Base-by-base conservation (phyloP, 306 rosid genomes). In the Acacia acuminata region DNA sequence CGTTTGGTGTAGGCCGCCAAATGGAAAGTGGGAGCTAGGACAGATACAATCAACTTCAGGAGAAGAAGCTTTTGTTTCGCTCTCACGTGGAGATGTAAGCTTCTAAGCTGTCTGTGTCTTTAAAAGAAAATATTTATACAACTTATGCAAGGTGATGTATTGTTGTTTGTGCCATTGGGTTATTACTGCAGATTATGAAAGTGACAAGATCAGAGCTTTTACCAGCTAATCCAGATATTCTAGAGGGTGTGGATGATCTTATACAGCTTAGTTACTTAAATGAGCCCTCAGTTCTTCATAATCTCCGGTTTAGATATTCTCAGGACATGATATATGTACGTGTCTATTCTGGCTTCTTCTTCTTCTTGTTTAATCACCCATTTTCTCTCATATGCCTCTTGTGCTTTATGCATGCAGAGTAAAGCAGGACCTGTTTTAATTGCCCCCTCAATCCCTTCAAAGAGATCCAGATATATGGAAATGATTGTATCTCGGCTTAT, bases 211-310 rank as follows among this genome's bases (percentile, higher is more conserved):
- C 68, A 43, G 94, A 94, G 51, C 91, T 96, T 47, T 78, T 91
- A 53, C 99, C 99, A 3, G 98, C 97, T 51, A 96, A 96, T 88
- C 99, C 98, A 56, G 94, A 92, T 87, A 88, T 91, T 72, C 81
- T 96, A 69, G 91, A 91, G 80, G 99, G 94, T 69, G 98, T 89
- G 17, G 99, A 96, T 73, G 97, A 96, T 91, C 99, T 96, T 82
- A 84, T 82, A 72, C 97, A 91, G 84, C 98, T 96, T 82, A 90
- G 98, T 89, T 94, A 90, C 81, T 86, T 96, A 85, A 96, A 96
- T 38, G 99, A 96, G 76, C 97, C 99, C 32, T 92, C 98, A 7
- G 94, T 91, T 87, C 89, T 94, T 85, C 84, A 88, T 89, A 96
- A 90, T 89, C 94, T 96, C 69, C 88, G 64, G 72, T 81, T 30